A percentile compares a stretch with the other conserved stretches of the same genome.
Evolutionary conservation across 768 basidiomycete genomes (phyloP).

Genomic region (Pulveroboletus sp.): DNA sequence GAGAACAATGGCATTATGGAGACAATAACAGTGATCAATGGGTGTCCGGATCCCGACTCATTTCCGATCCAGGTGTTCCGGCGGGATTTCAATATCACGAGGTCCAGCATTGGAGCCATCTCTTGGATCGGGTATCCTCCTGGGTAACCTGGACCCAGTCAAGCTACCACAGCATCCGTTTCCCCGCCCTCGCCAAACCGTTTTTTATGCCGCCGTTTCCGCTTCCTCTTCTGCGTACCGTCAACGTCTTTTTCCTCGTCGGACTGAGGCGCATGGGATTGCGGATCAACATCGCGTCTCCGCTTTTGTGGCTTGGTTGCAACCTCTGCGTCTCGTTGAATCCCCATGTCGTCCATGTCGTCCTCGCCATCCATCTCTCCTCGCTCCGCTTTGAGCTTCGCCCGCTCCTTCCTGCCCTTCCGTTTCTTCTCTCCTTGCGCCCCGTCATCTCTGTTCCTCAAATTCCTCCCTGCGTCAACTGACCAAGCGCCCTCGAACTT

Average conservation of each 20-base stretch:
- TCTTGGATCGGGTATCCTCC: too few species aligned
- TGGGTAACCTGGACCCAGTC: too few species aligned
- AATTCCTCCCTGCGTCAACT: background rate
- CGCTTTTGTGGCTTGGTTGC: conserved; percentile 10
- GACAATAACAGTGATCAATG: conserved; percentile 20
- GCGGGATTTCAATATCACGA: too few species aligned
- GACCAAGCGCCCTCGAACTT: conserved; percentile 20
- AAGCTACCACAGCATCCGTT: background rate
- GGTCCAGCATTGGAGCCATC: too few species aligned
- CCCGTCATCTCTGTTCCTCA: conserved; percentile 5
- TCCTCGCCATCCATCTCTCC: conserved; percentile 9
- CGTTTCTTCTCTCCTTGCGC: conserved; percentile 42
- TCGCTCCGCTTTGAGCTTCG: conserved; percentile 42
- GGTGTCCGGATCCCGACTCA: conserved; percentile 1
- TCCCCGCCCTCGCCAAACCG: conserved; percentile 9
- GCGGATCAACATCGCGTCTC: conserved; percentile 9
- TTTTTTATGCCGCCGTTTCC: conserved; percentile 41
- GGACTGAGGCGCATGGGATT: conserved; percentile 8
- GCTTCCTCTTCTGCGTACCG: conserved; percentile 32
- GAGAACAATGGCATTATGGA: conserved; percentile 18
- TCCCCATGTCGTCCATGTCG: background rate
- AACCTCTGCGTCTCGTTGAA: background rate
- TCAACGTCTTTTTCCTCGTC: conserved; percentile 13
- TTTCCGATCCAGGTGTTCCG: background rate
- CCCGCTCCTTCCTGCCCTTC: conserved; percentile 67